A percentile compares a stretch with the other conserved stretches of the same genome.
Conservation (phyloP, 371 early-diverging fungal species). For the Nematocida displodere region DNA sequence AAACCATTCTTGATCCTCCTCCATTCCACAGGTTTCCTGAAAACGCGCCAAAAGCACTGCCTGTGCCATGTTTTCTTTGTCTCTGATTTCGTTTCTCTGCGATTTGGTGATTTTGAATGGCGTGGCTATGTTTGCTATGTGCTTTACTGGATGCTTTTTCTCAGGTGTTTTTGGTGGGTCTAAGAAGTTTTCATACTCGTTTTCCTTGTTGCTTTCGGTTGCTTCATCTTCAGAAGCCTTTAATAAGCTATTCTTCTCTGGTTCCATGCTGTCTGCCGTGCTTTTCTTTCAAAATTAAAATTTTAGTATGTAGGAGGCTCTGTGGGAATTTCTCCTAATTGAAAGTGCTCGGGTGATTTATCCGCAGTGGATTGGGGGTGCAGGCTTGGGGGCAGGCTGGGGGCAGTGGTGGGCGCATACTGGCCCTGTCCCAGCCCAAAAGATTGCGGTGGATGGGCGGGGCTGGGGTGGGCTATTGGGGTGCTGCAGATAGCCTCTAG, state of each 20-base stretch:
- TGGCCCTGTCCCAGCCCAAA: too few species aligned
- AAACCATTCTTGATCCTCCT: constrained; percentile 39
- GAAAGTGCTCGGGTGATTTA: not conserved
- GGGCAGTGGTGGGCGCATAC: not conserved
- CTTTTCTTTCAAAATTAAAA: not conserved
- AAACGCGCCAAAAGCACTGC: not conserved
- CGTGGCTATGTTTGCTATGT: constrained; percentile 35
- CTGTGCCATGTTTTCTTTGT: not conserved
- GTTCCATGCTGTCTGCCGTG: not conserved
- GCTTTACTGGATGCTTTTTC: constrained; percentile 33
- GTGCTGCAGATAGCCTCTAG: not conserved
- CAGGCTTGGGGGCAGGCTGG: not conserved
- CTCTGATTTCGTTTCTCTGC: not conserved
- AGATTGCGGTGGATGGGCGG: too few species aligned
- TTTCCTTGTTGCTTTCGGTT: not conserved
- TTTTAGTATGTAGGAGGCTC: constrained; percentile 1
- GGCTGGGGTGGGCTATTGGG: not conserved
- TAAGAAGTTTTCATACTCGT: not conserved
- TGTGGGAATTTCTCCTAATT: constrained; percentile 6
- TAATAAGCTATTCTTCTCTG: not conserved
- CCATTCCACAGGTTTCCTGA: not conserved
- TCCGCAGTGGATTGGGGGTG: not conserved
- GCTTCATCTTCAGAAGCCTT: not conserved
- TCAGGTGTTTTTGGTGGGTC: constrained; percentile 31
- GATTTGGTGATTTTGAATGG: constrained; percentile 24